A percentile compares a stretch with the other conserved stretches of the same genome.
Evolutionary conservation across 208 protist genomes (phyloP).

Genomic region (Leishmania tropica): DNA sequence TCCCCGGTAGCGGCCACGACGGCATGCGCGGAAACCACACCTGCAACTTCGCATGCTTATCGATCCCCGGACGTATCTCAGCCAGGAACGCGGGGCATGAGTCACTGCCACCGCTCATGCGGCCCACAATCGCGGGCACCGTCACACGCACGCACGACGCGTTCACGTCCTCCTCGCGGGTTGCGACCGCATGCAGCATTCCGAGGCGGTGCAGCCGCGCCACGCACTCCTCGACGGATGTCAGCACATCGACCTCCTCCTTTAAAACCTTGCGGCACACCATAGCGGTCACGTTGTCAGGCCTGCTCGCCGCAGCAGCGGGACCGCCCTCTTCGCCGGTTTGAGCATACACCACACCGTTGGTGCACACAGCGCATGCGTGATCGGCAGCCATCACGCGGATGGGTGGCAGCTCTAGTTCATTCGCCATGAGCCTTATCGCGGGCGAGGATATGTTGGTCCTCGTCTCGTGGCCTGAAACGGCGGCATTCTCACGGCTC

Average conservation of each 20-base stretch:
- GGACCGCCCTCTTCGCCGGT: neutral
- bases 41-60: neutral
- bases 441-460: neutral
- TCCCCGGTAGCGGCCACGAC: conserved; percentile 6
- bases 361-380: neutral
- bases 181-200: neutral
- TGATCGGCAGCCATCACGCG: neutral
- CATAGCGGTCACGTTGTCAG: neutral
- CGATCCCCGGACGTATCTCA: neutral
- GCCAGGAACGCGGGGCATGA: neutral
- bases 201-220: neutral
- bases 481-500: too few species aligned
- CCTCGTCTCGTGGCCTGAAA: too few species aligned
- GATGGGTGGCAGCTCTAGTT: neutral
- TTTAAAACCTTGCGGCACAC: neutral
- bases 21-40: conserved; percentile 7
- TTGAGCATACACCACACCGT: neutral
- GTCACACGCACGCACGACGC: conserved; percentile 6
- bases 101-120: neutral
- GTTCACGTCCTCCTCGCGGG: neutral
- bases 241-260: neutral
- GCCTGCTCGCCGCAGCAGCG: neutral
- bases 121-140: neutral
- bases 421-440: neutral
- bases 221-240: conserved; percentile 8